Percentiles rank a stretch among this genome's conserved stretches.
phyloP scores from a whole-genome alignment of 176 grass and related monocot genomes.

The Avena eriantha region DNA sequence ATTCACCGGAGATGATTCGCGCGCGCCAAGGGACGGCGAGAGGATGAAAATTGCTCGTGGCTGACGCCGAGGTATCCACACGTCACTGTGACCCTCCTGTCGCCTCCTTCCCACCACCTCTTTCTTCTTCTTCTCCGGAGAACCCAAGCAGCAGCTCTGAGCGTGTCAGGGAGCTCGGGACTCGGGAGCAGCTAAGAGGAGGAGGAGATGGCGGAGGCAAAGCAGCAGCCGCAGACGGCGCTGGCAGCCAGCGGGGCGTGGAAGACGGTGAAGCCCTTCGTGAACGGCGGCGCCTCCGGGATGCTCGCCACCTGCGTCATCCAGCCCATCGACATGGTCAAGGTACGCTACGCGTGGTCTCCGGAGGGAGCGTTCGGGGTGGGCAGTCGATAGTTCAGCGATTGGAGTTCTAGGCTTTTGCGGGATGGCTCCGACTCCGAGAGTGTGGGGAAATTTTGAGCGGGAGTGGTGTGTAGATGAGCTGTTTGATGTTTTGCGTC shows the following conservation, averaged over 20 bases:
- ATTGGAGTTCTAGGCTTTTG: not conserved
- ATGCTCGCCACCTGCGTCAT: constrained; percentile 87
- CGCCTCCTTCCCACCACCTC: constrained; percentile 12
- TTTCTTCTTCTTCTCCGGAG: constrained; percentile 1
- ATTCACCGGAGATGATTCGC: constrained; percentile 18
- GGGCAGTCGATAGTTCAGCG: not conserved
- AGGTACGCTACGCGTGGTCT: constrained; percentile 42
- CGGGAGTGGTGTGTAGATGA: not conserved
- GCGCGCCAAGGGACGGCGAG: not conserved
- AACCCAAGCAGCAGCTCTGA: not conserved
- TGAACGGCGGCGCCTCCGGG: constrained; percentile 72
- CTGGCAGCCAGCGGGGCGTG: constrained; percentile 55
- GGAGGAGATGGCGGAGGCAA: constrained; percentile 65
- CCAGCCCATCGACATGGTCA: constrained; percentile 90
- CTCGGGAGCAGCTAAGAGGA: not conserved
- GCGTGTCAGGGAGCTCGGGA: no score
- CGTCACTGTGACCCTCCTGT: not conserved
- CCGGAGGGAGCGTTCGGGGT: not conserved
- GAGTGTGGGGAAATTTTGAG: not conserved
- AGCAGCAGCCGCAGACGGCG: constrained; percentile 53
- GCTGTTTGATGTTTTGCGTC: constrained; percentile 27
- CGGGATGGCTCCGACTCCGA: constrained; percentile 15
- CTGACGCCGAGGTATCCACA: constrained; percentile 35
- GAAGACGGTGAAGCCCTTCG: constrained; percentile 77
- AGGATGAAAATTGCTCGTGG: not conserved